Evolutionary conservation across 2,329 filamentous ascomycete genomes (phyloP), one percentile per base, ranked within the genome.

Genomic region (Colletotrichum graminicola): DNA sequence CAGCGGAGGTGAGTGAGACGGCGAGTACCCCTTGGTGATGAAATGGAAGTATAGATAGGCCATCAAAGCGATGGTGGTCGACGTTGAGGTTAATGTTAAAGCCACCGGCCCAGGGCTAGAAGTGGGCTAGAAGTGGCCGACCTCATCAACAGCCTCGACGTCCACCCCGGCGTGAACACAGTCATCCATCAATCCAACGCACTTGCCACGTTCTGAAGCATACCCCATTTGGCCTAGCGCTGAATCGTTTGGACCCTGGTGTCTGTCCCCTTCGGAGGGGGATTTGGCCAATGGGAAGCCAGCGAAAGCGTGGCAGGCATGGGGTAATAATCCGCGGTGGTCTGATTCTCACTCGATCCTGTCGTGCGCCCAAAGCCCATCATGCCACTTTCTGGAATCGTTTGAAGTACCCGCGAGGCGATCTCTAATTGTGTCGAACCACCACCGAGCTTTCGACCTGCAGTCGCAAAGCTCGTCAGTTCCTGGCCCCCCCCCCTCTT

Each of bases 311-410:
- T 60, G 51, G 67, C 69, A 64, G 51, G 45, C 60, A 70, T 71
- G 69, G 59, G 61, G 55, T 51, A 70, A 72, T 71, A 71, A 71
- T 71, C 70, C 70, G 70, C 32, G 60, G 69, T 71, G 66, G 68
- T 67, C 66, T 67, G 66, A 72, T 72, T 72, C 69, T 72, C 69
- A 72, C 66, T 72, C 66, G 52, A 70, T 70, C 67, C 70, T 57
- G 70, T 67, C 67, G 55, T 55, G 45, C 68, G n/a, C 67, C 52
- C 64, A 71, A 62, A 68, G 68, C 65, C 62, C 69, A 72, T 72
- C 70, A 72, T 72, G 70, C 70, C 70, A 72, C 68, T 72, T 71
- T 72, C 65, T 60, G 43, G 54, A 69, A 63, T 69, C 54, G 62
- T 71, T 71, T 72, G 67, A 72, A 72, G 70, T 62, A 62, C 64